Evolutionary conservation across 768 basidiomycete species (phyloP), one percentile per base, ranked within the genome.

Genomic region (Boletus vinaceobasis): DNA sequence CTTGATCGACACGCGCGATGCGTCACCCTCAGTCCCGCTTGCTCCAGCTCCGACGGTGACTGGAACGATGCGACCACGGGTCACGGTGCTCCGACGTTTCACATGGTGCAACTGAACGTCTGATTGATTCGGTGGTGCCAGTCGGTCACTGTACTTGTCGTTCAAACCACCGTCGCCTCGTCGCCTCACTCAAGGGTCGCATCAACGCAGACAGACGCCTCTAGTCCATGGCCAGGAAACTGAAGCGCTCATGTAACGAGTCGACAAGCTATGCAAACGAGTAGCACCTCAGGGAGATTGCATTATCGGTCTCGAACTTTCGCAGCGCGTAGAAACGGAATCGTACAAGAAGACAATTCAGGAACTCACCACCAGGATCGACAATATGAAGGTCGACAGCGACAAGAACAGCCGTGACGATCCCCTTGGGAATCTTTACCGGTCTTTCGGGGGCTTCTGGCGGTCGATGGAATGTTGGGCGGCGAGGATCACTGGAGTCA

Each of bases 151-250:
- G 3, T 17, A 14, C 44, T 21, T 58, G 35, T 57, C 38, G 10
- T 46, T 15, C 56, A 52, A 47, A 36, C 56, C n/a, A 7, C 47
- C 7, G 4, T 36, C 21, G 33, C 57, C 4, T 55, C 53, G 33
- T 68, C 32, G 51, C 57, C 17, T 48, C 48, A 0, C 61, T 67
- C 49, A 53, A 57, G 58, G 51, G 58, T 51, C 61, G 67, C 15
- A 23, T 66, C 21, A 31, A 48, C 17, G 42, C 35, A 44, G 26
- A 0, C 52, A 40, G 36, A 4, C 47, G 2, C 26, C 31, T 1
- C 26, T 23, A 19, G n/a, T 10, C 2, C 44, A 33, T 31, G 43
- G 19, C 11, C 48, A 33, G 31, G 56, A 48, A 14, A 43, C 40
- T 4, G 54, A 56, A n/a, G 48, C 26, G 7, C 51, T 61, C 35